Evolutionary conservation across 2,329 filamentous ascomycete species (phyloP), one percentile per base, ranked within the genome.

Genomic region (Colletotrichum agaves): DNA sequence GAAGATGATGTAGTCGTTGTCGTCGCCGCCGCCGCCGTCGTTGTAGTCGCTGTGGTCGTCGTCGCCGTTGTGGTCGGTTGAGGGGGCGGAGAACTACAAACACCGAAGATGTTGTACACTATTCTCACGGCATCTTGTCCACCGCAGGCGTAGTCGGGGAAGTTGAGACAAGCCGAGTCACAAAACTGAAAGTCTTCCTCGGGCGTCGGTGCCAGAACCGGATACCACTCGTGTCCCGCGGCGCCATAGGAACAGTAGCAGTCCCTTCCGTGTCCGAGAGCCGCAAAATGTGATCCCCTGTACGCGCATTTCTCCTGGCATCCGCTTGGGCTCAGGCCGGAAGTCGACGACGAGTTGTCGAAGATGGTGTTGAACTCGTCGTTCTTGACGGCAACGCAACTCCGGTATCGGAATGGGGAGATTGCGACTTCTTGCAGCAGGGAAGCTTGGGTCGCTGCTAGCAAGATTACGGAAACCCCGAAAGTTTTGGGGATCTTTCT

Each of bases 211-310:
- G 23, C 39, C 23, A 58, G 55, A 2, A 44, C 21, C 15, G 55
- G 55, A 23, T 31, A 19, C 55, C 43, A 44, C n/a, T 58, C 55
- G 39, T 58, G 55, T 13, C 55, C 55, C 3, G 55, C 41, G 10
- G 39, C 33, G 39, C 13, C 55, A 23, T 17, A 44, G 17, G 55
- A 58, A 13, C 55, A 58, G 23, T 46, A 58, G 23, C 55, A 58
- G 10, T 58, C 55, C 21, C 13, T 5, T 5, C 55, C 55, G 17
- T 21, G 41, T 0, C 55, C 55, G 15, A 58, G 31, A 3, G 55
- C 55, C 5, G 41, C 55, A 3, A 58, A 58, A 10, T 58, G 55
- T 6, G 55, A 58, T 13, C 27, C 55, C 8, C 12, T 17, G 4
- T 4, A 2, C 2, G 55, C 23, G n/a, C 55, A 58, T 27, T 31